Conservation (phyloP, 495 filamentous ascomycete genomes). For the Penicillium psychrofluorescens region DNA sequence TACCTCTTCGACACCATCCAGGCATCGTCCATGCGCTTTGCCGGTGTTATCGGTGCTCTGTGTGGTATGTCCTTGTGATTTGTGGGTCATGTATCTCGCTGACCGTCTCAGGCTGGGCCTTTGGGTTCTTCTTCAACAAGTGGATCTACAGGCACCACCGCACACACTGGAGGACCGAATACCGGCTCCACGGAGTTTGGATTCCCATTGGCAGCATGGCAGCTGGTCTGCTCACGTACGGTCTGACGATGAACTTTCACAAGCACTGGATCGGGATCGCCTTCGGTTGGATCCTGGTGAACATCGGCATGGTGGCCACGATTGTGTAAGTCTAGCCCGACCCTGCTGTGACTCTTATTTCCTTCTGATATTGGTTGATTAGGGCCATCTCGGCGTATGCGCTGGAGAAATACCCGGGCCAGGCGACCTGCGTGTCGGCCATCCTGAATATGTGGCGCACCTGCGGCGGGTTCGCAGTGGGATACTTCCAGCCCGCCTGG, state of each 20-base stretch:
- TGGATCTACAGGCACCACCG: slow-evolving; percentile 26
- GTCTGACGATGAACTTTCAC: slow-evolving; percentile 25
- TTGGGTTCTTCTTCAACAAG: slow-evolving; percentile 30
- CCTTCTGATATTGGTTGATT: background rate
- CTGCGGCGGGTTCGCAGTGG: slow-evolving; percentile 37
- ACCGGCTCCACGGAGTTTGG: slow-evolving; percentile 32
- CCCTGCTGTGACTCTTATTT: no score
- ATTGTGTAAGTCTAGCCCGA: slow-evolving; percentile 21
- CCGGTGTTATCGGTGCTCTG: slow-evolving; percentile 26
- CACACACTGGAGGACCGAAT: slow-evolving; percentile 21
- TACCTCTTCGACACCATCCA: slow-evolving; percentile 29
- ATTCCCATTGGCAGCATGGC: slow-evolving; percentile 24
- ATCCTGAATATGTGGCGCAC: slow-evolving; percentile 41
- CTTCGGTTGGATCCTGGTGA: slow-evolving; percentile 35
- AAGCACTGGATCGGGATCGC: slow-evolving; percentile 34
- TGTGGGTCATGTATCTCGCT: background rate
- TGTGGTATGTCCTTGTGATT: slow-evolving; percentile 13
- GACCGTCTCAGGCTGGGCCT: slow-evolving; percentile 15
- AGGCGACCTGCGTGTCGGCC: slow-evolving; percentile 31
- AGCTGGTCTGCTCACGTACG: slow-evolving; percentile 26
- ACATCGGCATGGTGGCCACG: slow-evolving; percentile 28
- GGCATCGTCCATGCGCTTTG: slow-evolving; percentile 33
- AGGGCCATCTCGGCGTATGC: slow-evolving; percentile 32
- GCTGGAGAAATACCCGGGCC: slow-evolving; percentile 36
- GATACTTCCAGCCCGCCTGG: slow-evolving; percentile 42